Base-by-base conservation (phyloP, 2,329 filamentous ascomycete genomes). In the Teratosphaeria destructans region DNA sequence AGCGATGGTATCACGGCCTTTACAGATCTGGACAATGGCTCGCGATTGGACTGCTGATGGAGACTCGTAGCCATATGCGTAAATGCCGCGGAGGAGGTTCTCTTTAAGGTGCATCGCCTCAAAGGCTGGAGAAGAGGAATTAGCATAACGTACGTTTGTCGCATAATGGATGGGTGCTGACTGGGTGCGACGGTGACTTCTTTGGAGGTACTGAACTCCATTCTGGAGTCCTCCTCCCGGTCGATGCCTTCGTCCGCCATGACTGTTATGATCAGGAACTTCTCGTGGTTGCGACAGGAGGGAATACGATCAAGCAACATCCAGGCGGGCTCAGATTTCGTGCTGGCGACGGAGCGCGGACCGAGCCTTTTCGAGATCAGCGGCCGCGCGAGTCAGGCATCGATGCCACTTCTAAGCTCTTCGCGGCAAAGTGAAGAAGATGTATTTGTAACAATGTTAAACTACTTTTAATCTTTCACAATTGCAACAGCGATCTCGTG, bases 21-120 rank as follows among this genome's bases (percentile, higher is more conserved):
- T 97, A 85, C 94, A 99, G 71, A 99, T 89, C 78, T 97, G 94
- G 56, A 99, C 94, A 72, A 99, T 99, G 57, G 94, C 94, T 72
- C 94, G 90, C 66, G 93, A 96, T 79, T 99, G 94, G 19, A 99
- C 93, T 14, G 94, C 94, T 0, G 94, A 99, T 12, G 94, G 94
- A 2, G 94, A 96, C 75, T 99, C 94, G 77, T 97, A 99, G 65
- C 94, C 94, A 70, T 99, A 99, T 39, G 94, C 94, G 73, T 99
- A 99, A 73, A 99, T 93, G 65, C 94, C 60, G 29, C 61, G 92
- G 66, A 99, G 85, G 39, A 99, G 85, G 72, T 95, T 96, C 76
- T 97, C 93, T 79, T 99, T 99, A 74, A 99, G 76, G 68, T 95
- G 92, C 93, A 97, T 95, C 62, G 90, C 88, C 79, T 95, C 89